Evolutionary conservation across 108 stramenopile genomes (phyloP), one percentile per base, ranked within the genome.

Genomic region (Skeletonema costatum): DNA sequence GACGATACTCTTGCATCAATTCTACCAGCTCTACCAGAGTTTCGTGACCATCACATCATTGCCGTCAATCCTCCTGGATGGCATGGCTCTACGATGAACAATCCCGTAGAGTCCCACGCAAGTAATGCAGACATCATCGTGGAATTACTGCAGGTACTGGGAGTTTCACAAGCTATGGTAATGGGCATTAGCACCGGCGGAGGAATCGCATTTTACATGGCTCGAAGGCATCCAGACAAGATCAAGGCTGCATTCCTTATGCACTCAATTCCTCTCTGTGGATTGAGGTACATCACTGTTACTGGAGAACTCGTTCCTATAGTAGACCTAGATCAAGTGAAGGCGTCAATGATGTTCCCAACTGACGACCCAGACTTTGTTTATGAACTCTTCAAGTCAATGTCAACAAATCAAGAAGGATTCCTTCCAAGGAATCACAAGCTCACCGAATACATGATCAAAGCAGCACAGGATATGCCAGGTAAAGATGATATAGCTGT

Each of bases 11-110:
- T 72, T 14, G 13, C 41, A 5, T 64, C 76, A 5, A 50, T 77
- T 16, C 61, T 73, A 4, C 63, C 64, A 12, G 64, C 35, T 39
- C 38, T 73, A 2, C 71, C 71, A 7, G 44, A 64, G 50, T 77
- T 77, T 39, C 30, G 44, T n/a, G 76, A 77, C 31, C 76, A 77
- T 64, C 70, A 62, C 30, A 77, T 72, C 59, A 73, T 72, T 51
- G 71, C 64, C 16, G 62, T 72, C 2, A 77, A 77, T 38, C 76
- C 76, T 10, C 48, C 51, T 4, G 76, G 76, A 17, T 77, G 72
- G 71, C 30, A 73, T 11, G 76, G 76, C 0, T 77, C 76, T 36
- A 73, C 62, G 12, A 72, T 48, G 76, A 72, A 77, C 9, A 32
- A 25, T n/a, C 53, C 53, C 10, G 32, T 73, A 10, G 63, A 44